Evolutionary conservation across 768 basidiomycete species (phyloP), one percentile per base, ranked within the genome.

Genomic region (Suillus weaverae): DNA sequence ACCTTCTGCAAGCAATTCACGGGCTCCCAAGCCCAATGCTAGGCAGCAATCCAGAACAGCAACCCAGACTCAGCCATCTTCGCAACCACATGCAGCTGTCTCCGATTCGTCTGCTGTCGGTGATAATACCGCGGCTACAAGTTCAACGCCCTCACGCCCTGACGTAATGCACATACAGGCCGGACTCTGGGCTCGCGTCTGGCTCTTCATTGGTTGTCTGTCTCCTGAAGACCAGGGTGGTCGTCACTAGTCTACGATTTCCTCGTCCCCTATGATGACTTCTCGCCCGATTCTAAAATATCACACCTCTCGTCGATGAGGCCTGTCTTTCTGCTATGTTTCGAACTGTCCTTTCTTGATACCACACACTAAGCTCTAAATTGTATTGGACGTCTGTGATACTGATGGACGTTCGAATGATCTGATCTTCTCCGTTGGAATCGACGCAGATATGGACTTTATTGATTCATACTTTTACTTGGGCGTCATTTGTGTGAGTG

Each of bases 291-390:
- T 2, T 26, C 26, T 26, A 26, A 26, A 26, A 26, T 26, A 26
- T 26, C 9, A 87, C 89, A 6, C 96, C 94, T 3, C 84, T 97
- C 60, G 95, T 94, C 0, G 94, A 96, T 9, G 59, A 43, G 38
- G 39, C 16, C 43, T 39, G 14, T 10, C 10, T 11, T n/a, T 60
- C 22, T 26, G 38, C 26, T 26, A 26, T 26, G 26, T 26, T 26
- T 26, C 26, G 26, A 26, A 26, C 26, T 26, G 26, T 26, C 26
- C 26, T 26, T 26, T 26, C 26, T 26, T 26, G 26, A 26, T 26
- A 26, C 26, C 26, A 26, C 26, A 26, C 26, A 2, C 26, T 26
- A 26, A 26, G 26, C 26, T 26, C 26, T 22, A 60, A 30, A 38
- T 41, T 14, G 41, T 16, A 18, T 18, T 43, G 41, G 41, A 14